phyloP scores from a whole-genome alignment of 2,329 filamentous ascomycete genomes.

The Chalaropsis ovoidea region DNA sequence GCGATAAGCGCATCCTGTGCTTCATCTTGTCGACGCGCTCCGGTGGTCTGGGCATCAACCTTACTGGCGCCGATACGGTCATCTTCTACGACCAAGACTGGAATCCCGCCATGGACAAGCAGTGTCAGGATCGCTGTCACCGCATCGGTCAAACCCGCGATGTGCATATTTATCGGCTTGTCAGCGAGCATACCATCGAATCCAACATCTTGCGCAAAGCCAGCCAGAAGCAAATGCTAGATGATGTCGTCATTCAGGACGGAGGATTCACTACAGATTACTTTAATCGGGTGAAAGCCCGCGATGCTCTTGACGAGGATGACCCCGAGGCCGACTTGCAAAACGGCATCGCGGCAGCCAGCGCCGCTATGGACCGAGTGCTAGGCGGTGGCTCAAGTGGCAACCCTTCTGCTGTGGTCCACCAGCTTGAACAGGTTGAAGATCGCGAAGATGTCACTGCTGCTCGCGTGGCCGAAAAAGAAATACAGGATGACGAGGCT shows the following conservation, averaged over 20 bases:
- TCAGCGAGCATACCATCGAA: conserved; percentile 91
- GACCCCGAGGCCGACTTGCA: conserved; percentile 35
- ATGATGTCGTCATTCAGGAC: conserved; percentile 97
- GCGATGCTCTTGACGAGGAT: conserved; percentile 15
- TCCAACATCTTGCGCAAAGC: conserved; percentile 95
- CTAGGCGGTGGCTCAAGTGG: conserved; percentile 48
- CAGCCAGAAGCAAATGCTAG: conserved; percentile 93
- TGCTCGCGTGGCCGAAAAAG: conserved; percentile 76
- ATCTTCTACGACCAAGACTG: conserved; percentile 99
- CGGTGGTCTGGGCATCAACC: conserved; percentile 87
- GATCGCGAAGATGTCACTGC: conserved; percentile 86
- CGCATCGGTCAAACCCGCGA: conserved; percentile 95
- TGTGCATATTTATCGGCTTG: conserved; percentile 92
- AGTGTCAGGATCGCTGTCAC: conserved; percentile 94
- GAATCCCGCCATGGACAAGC: conserved; percentile 99
- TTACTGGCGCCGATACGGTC: conserved; percentile 92
- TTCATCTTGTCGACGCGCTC: conserved; percentile 95
- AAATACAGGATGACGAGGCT: conserved; percentile 74
- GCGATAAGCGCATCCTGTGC: conserved; percentile 79
- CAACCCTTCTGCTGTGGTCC: conserved; percentile 56
- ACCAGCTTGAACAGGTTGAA: conserved; percentile 76
- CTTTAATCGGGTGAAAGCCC: conserved; percentile 61
- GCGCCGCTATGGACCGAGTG: conserved; percentile 72
- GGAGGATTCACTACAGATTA: conserved; percentile 97
- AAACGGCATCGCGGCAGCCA: conserved; percentile 57